Conservation (phyloP, 1,284 basidiomycete species). For the Marasmius oreades region DNA sequence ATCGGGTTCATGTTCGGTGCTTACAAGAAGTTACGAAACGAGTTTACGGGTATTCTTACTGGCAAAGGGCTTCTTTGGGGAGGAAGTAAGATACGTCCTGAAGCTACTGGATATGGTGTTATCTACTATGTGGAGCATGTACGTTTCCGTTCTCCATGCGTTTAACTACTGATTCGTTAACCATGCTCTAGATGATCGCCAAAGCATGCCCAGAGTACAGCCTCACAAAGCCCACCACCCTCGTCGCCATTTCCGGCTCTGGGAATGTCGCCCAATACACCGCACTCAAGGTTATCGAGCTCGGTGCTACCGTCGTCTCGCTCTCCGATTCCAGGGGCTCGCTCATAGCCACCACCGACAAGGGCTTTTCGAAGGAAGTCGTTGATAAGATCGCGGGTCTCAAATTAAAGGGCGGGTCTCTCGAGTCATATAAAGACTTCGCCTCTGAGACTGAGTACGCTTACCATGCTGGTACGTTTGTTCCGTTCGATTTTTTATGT, state of each 20-base stretch:
- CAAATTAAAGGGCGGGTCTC: slow-evolving; percentile 61
- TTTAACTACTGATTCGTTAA: not conserved
- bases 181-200: slow-evolving; percentile 43
- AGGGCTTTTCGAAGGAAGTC: slow-evolving; percentile 59
- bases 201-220: slow-evolving; percentile 43
- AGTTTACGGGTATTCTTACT: slow-evolving; percentile 76
- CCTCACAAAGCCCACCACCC: slow-evolving; percentile 39
- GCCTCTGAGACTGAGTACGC: slow-evolving; percentile 44
- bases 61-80: slow-evolving; percentile 78
- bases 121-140: slow-evolving; percentile 78
- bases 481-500: not conserved
- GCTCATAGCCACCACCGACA: slow-evolving; percentile 48
- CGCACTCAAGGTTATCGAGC: slow-evolving; percentile 77
- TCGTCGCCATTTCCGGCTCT: slow-evolving; percentile 71
- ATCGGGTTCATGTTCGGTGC: slow-evolving; percentile 72
- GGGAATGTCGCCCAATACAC: slow-evolving; percentile 79
- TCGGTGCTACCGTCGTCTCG: slow-evolving; percentile 73
- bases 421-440: slow-evolving; percentile 47
- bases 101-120: slow-evolving; percentile 74
- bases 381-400: slow-evolving; percentile 56
- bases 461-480: slow-evolving; percentile 56
- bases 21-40: slow-evolving; percentile 75
- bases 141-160: slow-evolving; percentile 25
- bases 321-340: slow-evolving; percentile 79
- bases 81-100: slow-evolving; percentile 70